Conservation (phyloP, 768 basidiomycete species). For the Cystobasidium ongulense region DNA sequence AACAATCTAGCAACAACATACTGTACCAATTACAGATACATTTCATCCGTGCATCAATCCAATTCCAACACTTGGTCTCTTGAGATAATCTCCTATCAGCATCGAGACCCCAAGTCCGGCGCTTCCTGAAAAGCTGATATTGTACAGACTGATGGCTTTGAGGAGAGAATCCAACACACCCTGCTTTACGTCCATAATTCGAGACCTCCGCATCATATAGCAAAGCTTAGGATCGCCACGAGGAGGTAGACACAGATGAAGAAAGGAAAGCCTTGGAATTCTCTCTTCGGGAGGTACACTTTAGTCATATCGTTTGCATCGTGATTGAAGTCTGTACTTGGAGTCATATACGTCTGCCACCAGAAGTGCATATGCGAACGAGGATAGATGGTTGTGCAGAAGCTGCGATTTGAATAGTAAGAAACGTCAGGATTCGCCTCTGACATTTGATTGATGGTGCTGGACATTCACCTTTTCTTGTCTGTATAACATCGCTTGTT, state of each 20-base stretch:
- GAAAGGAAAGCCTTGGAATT: not conserved
- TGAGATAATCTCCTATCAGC: too few species aligned
- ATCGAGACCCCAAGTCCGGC: too few species aligned
- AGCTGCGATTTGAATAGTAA: not conserved
- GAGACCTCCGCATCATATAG: not conserved
- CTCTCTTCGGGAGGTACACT: not conserved
- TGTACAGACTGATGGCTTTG: too few species aligned
- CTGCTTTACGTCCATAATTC: not conserved
- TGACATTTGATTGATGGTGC: not conserved
- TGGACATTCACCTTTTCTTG: not conserved
- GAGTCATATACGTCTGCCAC: not conserved
- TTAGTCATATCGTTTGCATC: not conserved
- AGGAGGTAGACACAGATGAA: not conserved
- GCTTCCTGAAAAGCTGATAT: too few species aligned
- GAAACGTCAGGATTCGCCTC: not conserved
- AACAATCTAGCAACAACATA: too few species aligned
- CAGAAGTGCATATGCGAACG: not conserved
- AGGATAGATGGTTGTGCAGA: not conserved
- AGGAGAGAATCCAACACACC: too few species aligned
- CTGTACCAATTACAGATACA: too few species aligned
- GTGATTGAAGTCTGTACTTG: not conserved
- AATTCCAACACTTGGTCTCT: too few species aligned
- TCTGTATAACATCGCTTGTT: conserved; percentile 1
- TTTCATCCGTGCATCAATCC: too few species aligned
- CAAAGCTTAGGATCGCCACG: not conserved